These are phyloP conservation scores for Hypericum perforatum DNA, from an alignment of 345 rosid genomes.

Conservation along the genomic window DNA sequence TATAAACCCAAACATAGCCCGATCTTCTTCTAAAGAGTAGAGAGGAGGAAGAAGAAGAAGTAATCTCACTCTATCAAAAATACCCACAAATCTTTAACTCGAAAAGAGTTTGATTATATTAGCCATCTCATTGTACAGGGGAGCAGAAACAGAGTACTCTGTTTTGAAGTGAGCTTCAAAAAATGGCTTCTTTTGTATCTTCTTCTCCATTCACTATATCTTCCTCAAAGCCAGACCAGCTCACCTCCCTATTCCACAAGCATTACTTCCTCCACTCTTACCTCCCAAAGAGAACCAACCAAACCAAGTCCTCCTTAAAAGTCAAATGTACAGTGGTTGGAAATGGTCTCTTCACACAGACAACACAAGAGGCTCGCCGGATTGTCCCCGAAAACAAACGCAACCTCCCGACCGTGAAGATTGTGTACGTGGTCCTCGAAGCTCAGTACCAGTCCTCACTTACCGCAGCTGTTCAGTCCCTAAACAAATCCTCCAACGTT, in stretches of 20 bases:
- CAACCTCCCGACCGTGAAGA: constrained; percentile 68
- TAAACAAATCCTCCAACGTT: constrained; percentile 47
- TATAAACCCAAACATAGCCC: constrained; percentile 13
- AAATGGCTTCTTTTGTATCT: constrained; percentile 70
- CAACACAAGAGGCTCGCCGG: constrained; percentile 81
- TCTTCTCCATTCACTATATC: constrained; percentile 61
- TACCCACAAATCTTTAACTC: neutral
- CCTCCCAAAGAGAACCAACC: constrained; percentile 36
- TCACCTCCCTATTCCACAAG: constrained; percentile 64
- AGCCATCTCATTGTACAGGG: constrained; percentile 11
- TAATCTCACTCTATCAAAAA: too few relatives aligned
- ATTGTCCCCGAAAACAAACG: constrained; percentile 59
- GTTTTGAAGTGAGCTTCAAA: too few relatives aligned
- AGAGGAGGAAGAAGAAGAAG: too few relatives aligned
- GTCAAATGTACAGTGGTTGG: constrained; percentile 62
- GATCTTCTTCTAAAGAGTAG: neutral
- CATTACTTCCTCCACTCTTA: constrained; percentile 66
- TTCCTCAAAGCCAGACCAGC: constrained; percentile 52
- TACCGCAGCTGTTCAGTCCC: constrained; percentile 61
- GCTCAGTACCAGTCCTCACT: constrained; percentile 96
- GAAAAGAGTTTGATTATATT: neutral
- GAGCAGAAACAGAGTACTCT: constrained; percentile 18
- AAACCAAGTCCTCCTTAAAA: constrained; percentile 32
- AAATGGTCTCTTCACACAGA: constrained; percentile 94
- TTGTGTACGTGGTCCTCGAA: constrained; percentile 92